phyloP scores from a whole-genome alignment of 2,329 filamentous ascomycete genomes.

The Trichoderma aggressivum region DNA sequence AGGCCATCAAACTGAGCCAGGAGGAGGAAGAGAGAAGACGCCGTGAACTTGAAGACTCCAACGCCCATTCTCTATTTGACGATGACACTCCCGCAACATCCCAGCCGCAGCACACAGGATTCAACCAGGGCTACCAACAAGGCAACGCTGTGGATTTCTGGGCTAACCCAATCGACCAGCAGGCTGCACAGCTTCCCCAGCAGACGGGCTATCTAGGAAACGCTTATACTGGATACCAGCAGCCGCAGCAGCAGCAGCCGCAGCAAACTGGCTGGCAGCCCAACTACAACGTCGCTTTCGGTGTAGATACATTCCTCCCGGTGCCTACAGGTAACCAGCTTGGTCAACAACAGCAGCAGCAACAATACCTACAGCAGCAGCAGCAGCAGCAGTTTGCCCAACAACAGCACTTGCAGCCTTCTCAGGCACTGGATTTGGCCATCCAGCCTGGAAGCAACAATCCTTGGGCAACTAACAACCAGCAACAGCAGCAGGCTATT shows the following conservation, averaged over 20 bases:
- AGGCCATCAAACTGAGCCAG: slow-evolving; percentile 91
- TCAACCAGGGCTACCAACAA: slow-evolving; percentile 97
- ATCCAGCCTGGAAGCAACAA: slow-evolving; percentile 85
- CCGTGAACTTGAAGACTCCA: slow-evolving; percentile 81
- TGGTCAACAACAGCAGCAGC: slow-evolving; percentile 38
- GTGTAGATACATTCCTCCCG: slow-evolving; percentile 24
- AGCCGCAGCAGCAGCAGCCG: slow-evolving; percentile 41
- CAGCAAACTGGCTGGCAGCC: slow-evolving; percentile 46
- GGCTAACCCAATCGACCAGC: slow-evolving; percentile 83
- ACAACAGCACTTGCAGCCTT: slow-evolving; percentile 32
- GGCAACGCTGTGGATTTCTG: slow-evolving; percentile 96
- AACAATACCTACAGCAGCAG: slow-evolving; percentile 34
- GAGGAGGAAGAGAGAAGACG: slow-evolving; percentile 89
- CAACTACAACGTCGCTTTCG: slow-evolving; percentile 68
- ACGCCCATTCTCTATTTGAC: slow-evolving; percentile 84
- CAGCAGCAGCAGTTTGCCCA: slow-evolving; percentile 36
- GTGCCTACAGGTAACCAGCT: neutral
- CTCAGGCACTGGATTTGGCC: slow-evolving; percentile 53
- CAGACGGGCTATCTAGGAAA: slow-evolving; percentile 68
- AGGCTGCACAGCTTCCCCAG: slow-evolving; percentile 48
- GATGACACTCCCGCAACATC: slow-evolving; percentile 59
- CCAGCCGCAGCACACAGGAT: slow-evolving; percentile 78
- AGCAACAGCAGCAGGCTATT: slow-evolving; percentile 53
- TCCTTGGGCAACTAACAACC: slow-evolving; percentile 73
- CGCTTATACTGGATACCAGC: slow-evolving; percentile 52